Conservation (phyloP, 192 early-diverging fungal genomes). For the Backusella liffmaniae region DNA sequence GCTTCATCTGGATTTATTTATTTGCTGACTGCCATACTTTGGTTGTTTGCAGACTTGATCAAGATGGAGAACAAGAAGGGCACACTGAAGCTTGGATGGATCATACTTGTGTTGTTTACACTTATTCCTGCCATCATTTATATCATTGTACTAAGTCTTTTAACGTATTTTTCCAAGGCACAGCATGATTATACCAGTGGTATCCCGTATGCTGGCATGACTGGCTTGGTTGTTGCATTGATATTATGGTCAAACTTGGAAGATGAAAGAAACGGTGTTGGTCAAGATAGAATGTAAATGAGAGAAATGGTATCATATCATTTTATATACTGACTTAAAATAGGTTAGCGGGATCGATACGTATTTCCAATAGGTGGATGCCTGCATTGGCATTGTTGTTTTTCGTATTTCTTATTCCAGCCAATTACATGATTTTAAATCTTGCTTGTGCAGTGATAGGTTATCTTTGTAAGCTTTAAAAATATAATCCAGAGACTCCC, state of each 20-base stretch:
- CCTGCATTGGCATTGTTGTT: conserved; percentile 17
- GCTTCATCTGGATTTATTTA: neutral
- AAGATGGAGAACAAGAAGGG: conserved; percentile 15
- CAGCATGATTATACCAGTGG: neutral
- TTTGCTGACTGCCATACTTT: neutral
- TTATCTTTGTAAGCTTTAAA: conserved; percentile 23
- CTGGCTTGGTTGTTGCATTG: conserved; percentile 19
- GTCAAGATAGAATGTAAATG: conserved; percentile 9
- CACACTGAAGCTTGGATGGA: conserved; percentile 6
- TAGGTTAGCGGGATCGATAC: conserved; percentile 21
- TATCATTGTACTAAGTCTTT: neutral
- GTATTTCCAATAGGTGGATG: neutral
- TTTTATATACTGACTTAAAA: too few species aligned
- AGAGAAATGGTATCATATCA: neutral
- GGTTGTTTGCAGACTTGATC: conserved; percentile 6
- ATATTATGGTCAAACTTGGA: conserved; percentile 1
- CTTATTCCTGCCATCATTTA: conserved; percentile 17
- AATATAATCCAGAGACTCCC: neutral
- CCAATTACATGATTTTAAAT: conserved; percentile 16
- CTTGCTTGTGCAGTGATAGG: neutral
- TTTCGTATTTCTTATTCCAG: conserved; percentile 25
- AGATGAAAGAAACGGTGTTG: conserved; percentile 2
- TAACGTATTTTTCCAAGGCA: neutral
- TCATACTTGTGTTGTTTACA: neutral
- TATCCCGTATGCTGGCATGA: conserved; percentile 1